Percentiles rank a stretch among this genome's conserved stretches.
Evolutionary conservation across 2,329 filamentous ascomycete genomes (phyloP).

Genomic region (Orbilia ellipsospora): DNA sequence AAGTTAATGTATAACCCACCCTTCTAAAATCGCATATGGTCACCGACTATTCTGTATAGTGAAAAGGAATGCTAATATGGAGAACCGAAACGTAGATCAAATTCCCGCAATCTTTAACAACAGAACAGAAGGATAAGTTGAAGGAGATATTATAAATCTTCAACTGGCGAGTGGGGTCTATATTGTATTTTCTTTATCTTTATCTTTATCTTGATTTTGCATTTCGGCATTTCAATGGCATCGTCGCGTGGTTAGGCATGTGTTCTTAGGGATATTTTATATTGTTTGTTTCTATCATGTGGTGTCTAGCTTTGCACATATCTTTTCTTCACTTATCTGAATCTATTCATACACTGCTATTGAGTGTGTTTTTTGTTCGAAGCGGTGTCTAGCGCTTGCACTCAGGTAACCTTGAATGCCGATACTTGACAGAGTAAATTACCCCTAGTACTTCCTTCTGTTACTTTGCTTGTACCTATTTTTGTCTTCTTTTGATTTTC

Average conservation of each 20-base stretch:
- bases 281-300: neutral
- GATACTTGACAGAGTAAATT: neutral
- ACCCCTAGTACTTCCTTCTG: too few relatives aligned
- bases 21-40: too few relatives aligned
- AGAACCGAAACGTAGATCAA: constrained; percentile 61
- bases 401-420: neutral
- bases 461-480: too few relatives aligned
- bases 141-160: constrained; percentile 74
- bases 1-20: constrained; percentile 79
- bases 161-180: too few relatives aligned
- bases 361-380: neutral
- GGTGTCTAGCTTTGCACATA: constrained; percentile 4
- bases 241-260: constrained; percentile 1
- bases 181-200: constrained; percentile 4
- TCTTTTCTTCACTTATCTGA: neutral
- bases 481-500: too few relatives aligned
- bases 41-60: too few relatives aligned
- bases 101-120: constrained; percentile 82
- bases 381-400: neutral
- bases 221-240: constrained; percentile 9
- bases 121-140: constrained; percentile 81
- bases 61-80: constrained; percentile 6
- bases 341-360: neutral
- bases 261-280: constrained; percentile 21
- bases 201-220: constrained; percentile 9